These are phyloP conservation scores for Nicotiana attenuata DNA, from an alignment of 257 asterid genomes.

Conservation along the genomic window DNA sequence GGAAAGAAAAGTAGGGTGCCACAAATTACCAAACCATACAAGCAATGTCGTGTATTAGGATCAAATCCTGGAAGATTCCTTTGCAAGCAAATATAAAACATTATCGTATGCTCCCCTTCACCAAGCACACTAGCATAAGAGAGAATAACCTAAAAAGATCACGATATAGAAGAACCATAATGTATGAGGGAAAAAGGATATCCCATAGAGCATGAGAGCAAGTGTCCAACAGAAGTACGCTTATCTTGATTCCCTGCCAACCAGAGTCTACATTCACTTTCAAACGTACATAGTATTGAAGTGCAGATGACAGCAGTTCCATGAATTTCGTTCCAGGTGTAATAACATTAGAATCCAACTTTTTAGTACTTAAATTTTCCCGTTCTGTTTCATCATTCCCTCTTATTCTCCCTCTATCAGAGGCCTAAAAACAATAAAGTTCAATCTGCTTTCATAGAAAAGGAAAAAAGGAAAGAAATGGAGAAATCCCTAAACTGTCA, in stretches of 20 bases:
- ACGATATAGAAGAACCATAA: slow-evolving; percentile 1
- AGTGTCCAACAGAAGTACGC: too few relatives aligned
- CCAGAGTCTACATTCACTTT: slow-evolving; percentile 50
- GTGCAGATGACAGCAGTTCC: slow-evolving; percentile 52
- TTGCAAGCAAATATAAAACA: slow-evolving; percentile 72
- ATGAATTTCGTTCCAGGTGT: slow-evolving; percentile 76
- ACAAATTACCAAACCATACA: slow-evolving; percentile 62
- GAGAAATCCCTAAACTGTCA: too few relatives aligned
- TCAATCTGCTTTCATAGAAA: background rate
- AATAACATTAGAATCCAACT: slow-evolving; percentile 61
- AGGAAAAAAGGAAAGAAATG: too few relatives aligned
- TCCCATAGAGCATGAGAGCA: background rate
- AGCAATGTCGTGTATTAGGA: slow-evolving; percentile 69
- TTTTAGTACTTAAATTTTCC: slow-evolving; percentile 5
- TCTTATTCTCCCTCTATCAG: slow-evolving; percentile 16
- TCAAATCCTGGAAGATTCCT: slow-evolving; percentile 65
- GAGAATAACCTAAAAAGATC: slow-evolving; percentile 49
- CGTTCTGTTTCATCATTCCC: background rate
- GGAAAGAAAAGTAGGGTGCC: background rate
- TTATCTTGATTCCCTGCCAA: slow-evolving; percentile 59
- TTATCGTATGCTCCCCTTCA: slow-evolving; percentile 73
- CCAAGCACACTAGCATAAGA: slow-evolving; percentile 82
- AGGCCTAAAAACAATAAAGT: slow-evolving; percentile 28
- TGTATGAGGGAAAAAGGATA: background rate
- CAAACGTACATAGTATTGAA: slow-evolving; percentile 42